These are phyloP conservation scores for Dimargaris verticillata DNA, from an alignment of 192 early-diverging fungal genomes.

Conservation along the genomic window DNA sequence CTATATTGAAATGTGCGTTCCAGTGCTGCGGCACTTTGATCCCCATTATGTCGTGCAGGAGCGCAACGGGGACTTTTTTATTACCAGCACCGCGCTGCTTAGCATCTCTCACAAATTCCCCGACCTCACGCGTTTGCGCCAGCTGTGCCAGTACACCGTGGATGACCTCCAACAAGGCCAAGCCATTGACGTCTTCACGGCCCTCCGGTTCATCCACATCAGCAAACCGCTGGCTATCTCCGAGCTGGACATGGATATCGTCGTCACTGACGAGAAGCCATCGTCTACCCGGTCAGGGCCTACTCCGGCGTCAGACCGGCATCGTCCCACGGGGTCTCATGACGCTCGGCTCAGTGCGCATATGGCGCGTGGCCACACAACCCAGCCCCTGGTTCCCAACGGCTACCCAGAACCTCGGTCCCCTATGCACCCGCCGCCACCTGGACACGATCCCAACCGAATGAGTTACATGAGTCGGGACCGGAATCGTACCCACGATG, in stretches of 20 bases:
- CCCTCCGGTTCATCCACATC: constrained; percentile 4
- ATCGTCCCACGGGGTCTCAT: not conserved
- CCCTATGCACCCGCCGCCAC: not conserved
- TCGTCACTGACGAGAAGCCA: not conserved
- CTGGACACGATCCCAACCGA: not conserved
- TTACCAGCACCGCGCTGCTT: not conserved
- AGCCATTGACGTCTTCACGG: not conserved
- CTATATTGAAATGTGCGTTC: not conserved
- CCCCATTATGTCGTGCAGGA: not conserved
- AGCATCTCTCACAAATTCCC: constrained; percentile 9
- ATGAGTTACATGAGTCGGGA: not conserved
- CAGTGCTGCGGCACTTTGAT: constrained; percentile 1
- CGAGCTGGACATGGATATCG: not conserved
- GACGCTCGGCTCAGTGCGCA: too few relatives aligned
- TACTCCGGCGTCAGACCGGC: not conserved
- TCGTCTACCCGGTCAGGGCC: not conserved
- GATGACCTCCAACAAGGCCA: constrained; percentile 8
- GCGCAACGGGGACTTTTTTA: not conserved
- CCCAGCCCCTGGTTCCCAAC: not conserved
- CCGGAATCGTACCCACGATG: constrained; percentile 1
- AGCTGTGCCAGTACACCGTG: not conserved
- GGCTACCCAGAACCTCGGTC: not conserved
- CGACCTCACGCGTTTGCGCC: not conserved
- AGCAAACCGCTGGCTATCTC: not conserved
- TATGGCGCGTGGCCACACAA: constrained; percentile 5